phyloP scores from a whole-genome alignment of 2,329 filamentous ascomycete species.

The Pseudomassariella vexata region DNA sequence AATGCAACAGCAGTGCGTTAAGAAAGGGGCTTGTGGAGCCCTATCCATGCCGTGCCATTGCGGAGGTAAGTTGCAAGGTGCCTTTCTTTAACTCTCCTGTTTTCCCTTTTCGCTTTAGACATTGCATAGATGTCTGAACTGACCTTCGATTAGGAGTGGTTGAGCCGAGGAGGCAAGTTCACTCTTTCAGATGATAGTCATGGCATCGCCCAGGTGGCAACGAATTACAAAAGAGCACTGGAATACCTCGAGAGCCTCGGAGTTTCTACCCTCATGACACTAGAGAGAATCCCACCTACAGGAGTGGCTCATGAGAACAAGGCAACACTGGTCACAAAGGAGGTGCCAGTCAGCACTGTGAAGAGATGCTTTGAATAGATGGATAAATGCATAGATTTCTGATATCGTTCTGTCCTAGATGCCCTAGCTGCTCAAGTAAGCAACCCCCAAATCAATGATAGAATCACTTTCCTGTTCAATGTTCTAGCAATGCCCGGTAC shows the following conservation, averaged over 20 bases:
- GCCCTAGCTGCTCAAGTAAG: too few species aligned
- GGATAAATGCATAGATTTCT: too few species aligned
- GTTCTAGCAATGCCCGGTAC: too few species aligned
- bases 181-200: slow-evolving; percentile 95
- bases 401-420: too few species aligned
- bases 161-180: slow-evolving; percentile 70
- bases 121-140: too few species aligned
- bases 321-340: slow-evolving; percentile 33
- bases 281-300: slow-evolving; percentile 31
- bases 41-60: slow-evolving; percentile 76
- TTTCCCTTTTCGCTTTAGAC: too few species aligned
- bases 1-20: slow-evolving; percentile 83
- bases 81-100: slow-evolving; percentile 4
- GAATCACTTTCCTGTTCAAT: too few species aligned
- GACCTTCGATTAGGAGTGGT: slow-evolving; percentile 53
- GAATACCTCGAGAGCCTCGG: slow-evolving; percentile 64
- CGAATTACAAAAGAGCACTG: slow-evolving; percentile 70
- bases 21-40: slow-evolving; percentile 88
- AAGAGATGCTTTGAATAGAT: too few species aligned
- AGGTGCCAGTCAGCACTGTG: too few species aligned
- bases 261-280: slow-evolving; percentile 56
- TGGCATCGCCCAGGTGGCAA: slow-evolving; percentile 77
- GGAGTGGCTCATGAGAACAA: slow-evolving; percentile 21
- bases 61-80: slow-evolving; percentile 54
- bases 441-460: too few species aligned